Evolutionary conservation across 2,329 filamentous ascomycete genomes (phyloP).

Genomic region (Penicillium sp.): DNA sequence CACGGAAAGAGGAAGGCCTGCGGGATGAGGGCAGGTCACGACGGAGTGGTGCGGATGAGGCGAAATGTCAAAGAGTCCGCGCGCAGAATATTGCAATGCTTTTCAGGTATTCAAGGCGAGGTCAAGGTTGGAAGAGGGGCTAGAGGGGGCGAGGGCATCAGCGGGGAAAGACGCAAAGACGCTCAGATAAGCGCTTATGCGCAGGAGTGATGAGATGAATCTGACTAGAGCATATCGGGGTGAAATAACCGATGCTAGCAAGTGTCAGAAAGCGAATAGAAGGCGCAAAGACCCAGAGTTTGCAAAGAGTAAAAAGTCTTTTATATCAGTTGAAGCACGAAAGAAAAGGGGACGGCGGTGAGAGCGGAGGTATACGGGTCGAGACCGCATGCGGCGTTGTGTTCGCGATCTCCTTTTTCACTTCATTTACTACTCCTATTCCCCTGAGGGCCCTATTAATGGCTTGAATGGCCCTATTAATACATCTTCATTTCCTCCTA

Average conservation of each 20-base stretch:
- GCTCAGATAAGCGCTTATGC: conserved; percentile 7
- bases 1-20: neutral
- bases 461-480: neutral
- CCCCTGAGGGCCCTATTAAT: neutral
- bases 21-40: neutral
- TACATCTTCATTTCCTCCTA: neutral
- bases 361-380: conserved; percentile 18
- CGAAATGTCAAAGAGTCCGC: too few relatives aligned
- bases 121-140: neutral
- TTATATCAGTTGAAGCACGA: neutral
- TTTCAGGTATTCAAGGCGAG: neutral
- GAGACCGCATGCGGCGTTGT: conserved; percentile 19
- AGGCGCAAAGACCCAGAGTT: neutral
- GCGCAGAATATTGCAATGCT: too few relatives aligned
- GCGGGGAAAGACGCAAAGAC: conserved; percentile 7
- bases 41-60: neutral
- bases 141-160: conserved; percentile 4
- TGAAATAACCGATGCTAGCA: neutral
- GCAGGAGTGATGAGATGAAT: conserved; percentile 1
- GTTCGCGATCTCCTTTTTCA: neutral
- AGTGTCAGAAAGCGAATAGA: neutral
- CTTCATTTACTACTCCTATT: neutral
- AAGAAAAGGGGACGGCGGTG: conserved; percentile 20
- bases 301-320: neutral
- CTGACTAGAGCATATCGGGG: neutral